Evolutionary conservation across 257 asterid genomes (phyloP).

Genomic region (Avicennia marina): DNA sequence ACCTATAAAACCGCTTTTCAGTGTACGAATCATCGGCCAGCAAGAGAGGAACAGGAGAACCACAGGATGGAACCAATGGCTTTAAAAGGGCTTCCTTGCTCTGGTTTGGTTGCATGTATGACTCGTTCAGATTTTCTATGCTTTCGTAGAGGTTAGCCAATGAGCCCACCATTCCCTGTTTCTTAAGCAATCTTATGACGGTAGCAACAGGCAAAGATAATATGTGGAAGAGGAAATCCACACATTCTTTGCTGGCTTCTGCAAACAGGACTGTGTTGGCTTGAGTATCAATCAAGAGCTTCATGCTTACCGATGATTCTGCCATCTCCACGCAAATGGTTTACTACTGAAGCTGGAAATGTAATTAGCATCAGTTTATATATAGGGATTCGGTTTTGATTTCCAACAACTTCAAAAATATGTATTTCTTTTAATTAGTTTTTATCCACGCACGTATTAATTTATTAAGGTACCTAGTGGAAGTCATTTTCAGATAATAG

Average conservation of each 20-base stretch:
- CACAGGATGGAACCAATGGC: conserved; percentile 5
- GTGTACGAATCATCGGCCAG: neutral
- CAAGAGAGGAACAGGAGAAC: too few relatives aligned
- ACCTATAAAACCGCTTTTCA: too few relatives aligned
- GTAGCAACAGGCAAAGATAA: conserved; percentile 29
- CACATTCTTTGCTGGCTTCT: conserved; percentile 30
- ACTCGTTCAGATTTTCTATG: conserved; percentile 18
- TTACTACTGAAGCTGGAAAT: too few relatives aligned
- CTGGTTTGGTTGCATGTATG: conserved; percentile 15
- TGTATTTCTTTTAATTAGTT: too few relatives aligned
- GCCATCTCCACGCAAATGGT: too few relatives aligned
- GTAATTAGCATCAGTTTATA: too few relatives aligned
- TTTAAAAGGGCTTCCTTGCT: conserved; percentile 22
- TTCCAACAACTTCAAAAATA: too few relatives aligned
- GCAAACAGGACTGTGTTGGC: conserved; percentile 32
- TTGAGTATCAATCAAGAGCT: conserved; percentile 31
- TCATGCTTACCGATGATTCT: conserved; percentile 26
- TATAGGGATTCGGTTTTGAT: too few relatives aligned
- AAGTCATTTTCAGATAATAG: too few relatives aligned
- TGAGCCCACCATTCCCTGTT: conserved; percentile 26
- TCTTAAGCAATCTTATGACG: conserved; percentile 10
- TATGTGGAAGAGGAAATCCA: conserved; percentile 36
- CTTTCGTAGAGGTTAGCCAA: conserved; percentile 26
- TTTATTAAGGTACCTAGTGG: too few relatives aligned
- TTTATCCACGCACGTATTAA: too few relatives aligned